Conservation (phyloP, 202 grass and related monocot genomes). For the Carex sylvatica region DNA sequence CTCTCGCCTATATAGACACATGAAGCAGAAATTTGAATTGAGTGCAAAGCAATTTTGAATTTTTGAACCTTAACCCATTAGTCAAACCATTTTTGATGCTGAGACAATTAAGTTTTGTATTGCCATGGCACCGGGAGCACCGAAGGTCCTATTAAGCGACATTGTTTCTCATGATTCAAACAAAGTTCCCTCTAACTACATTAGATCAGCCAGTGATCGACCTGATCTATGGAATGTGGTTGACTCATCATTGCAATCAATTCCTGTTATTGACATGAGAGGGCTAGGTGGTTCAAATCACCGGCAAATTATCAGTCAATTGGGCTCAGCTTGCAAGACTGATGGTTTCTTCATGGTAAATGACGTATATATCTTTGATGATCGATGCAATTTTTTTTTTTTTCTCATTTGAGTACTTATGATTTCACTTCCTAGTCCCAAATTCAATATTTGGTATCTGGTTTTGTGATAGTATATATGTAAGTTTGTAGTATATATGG, state of each 20-base stretch:
- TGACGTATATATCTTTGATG: too few relatives aligned
- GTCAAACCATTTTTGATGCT: background rate
- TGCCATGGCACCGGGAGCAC: slow-evolving; percentile 31
- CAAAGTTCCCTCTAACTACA: slow-evolving; percentile 44
- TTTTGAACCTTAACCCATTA: too few relatives aligned
- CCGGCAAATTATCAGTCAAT: slow-evolving; percentile 38
- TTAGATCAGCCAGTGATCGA: slow-evolving; percentile 48
- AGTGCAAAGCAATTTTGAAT: background rate
- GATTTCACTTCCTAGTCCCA: too few relatives aligned
- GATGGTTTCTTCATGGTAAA: slow-evolving; percentile 82
- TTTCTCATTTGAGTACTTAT: too few relatives aligned
- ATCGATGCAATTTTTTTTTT: too few relatives aligned
- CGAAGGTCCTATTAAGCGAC: slow-evolving; percentile 57
- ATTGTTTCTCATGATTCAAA: slow-evolving; percentile 25
- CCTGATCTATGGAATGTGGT: slow-evolving; percentile 52
- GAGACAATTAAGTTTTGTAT: background rate
- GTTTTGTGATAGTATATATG: too few relatives aligned
- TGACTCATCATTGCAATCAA: slow-evolving; percentile 29
- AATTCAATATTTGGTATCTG: too few relatives aligned
- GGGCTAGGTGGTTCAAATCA: slow-evolving; percentile 36
- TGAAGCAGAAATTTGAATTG: too few relatives aligned
- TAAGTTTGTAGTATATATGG: background rate
- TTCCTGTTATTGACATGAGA: slow-evolving; percentile 61
- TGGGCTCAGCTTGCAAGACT: slow-evolving; percentile 54
- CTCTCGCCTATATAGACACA: background rate